These are phyloP conservation scores for Hygrophoropsis aurantiaca DNA, from an alignment of 768 basidiomycete genomes.

Conservation along the genomic window DNA sequence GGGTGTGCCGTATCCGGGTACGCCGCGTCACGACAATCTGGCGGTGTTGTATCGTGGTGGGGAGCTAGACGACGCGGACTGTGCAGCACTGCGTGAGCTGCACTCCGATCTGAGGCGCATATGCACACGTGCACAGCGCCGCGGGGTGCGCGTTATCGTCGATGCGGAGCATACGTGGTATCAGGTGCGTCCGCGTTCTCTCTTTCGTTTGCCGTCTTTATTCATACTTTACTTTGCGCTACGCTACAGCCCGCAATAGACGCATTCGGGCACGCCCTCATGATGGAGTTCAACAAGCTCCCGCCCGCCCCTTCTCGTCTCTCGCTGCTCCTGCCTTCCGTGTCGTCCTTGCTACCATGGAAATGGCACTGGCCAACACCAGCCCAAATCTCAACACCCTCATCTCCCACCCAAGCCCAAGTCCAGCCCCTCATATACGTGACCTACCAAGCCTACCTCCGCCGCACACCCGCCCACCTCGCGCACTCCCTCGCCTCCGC, in stretches of 20 bases:
- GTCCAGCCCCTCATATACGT: constrained; percentile 76
- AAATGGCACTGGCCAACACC: no score
- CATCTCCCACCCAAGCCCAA: neutral
- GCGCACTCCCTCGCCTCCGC: constrained; percentile 65
- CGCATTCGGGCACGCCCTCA: constrained; percentile 71
- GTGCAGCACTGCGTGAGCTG: constrained; percentile 55
- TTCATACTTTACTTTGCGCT: no score
- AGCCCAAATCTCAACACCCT: no score
- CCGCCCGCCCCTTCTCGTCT: no score
- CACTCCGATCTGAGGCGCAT: constrained; percentile 63
- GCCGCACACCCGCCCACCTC: constrained; percentile 70
- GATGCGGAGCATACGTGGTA: constrained; percentile 85
- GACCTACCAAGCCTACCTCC: constrained; percentile 89
- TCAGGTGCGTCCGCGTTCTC: constrained; percentile 28
- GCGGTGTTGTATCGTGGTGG: no score
- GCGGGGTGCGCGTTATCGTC: constrained; percentile 69
- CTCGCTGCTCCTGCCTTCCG: no score
- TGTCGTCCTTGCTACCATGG: no score
- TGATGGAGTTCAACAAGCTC: constrained; percentile 70
- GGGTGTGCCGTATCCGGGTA: no score
- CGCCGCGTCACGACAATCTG: no score
- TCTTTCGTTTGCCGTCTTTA: no score
- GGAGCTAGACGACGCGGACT: no score
- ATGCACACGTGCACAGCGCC: constrained; percentile 58
- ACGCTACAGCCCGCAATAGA: constrained; percentile 79